Percentiles rank a stretch among this genome's conserved stretches.
These are phyloP conservation scores for Puccinellia tenuiflora DNA, from an alignment of 176 grass and related monocot species.

Conservation along the genomic window DNA sequence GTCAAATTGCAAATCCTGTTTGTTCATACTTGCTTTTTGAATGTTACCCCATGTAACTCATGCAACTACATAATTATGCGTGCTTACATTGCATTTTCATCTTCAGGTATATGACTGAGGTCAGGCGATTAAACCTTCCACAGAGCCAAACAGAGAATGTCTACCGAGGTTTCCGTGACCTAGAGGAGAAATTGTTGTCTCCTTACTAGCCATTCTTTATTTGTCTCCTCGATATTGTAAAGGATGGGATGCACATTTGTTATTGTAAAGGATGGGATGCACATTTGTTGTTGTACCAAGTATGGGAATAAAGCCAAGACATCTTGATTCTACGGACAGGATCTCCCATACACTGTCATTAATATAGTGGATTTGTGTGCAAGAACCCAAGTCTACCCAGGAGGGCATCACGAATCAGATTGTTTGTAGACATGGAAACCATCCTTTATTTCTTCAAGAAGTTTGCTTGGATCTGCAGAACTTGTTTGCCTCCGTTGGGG, in stretches of 20 bases:
- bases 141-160: conserved; percentile 75
- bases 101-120: conserved; percentile 90
- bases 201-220: conserved; percentile 32
- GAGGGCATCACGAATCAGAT: not conserved
- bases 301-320: conserved; percentile 18
- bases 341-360: not conserved
- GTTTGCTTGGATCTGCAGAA: not conserved
- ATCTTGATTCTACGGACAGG: conserved; percentile 8
- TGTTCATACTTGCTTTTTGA: not conserved
- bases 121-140: conserved; percentile 68
- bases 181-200: conserved; percentile 68
- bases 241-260: conserved; percentile 9
- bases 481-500: not conserved
- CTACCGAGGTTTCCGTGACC: conserved; percentile 73
- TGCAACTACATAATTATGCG: not conserved
- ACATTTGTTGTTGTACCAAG: conserved; percentile 39
- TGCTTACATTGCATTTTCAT: conserved; percentile 19
- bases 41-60: not conserved
- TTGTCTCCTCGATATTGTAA: conserved; percentile 1
- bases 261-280: conserved; percentile 39
- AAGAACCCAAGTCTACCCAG: not conserved
- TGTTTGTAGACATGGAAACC: not conserved
- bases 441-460: not conserved
- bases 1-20: not conserved
- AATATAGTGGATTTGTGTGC: not conserved